Conservation (phyloP, 371 early-diverging fungal species). For the Thermomucor indicae-seudaticae region DNA sequence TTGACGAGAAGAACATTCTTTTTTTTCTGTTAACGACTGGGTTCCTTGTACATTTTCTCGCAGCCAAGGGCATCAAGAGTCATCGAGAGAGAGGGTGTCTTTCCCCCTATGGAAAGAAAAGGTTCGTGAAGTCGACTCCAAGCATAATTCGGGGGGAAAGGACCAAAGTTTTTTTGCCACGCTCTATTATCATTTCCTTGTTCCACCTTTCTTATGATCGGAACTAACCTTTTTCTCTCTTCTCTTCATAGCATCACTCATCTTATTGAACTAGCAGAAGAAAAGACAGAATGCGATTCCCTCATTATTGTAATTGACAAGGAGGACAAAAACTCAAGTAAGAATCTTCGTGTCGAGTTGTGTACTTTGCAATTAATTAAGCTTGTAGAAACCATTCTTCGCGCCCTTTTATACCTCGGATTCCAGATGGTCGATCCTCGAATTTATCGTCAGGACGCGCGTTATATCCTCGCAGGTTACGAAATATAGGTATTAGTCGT, state of each 20-base stretch:
- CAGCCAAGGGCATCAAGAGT: not conserved
- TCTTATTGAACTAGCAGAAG: conserved; percentile 47
- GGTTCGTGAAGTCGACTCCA: not conserved
- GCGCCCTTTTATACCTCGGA: conserved; percentile 64
- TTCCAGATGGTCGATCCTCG: conserved; percentile 55
- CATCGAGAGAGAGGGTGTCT: not conserved
- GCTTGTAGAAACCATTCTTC: conserved; percentile 26
- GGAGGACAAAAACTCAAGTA: conserved; percentile 3
- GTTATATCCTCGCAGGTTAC: conserved; percentile 54
- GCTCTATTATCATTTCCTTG: not conserved
- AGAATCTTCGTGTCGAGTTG: not conserved
- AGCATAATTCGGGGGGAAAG: not conserved
- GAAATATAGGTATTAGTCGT: conserved; percentile 9
- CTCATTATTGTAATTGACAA: conserved; percentile 34
- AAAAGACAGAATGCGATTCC: conserved; percentile 35
- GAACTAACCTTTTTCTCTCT: not conserved
- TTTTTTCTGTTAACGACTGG: too few relatives aligned
- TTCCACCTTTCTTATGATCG: not conserved
- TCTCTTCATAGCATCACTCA: conserved; percentile 30
- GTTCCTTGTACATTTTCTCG: not conserved
- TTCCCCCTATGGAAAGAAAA: too few relatives aligned
- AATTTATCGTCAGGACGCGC: conserved; percentile 47
- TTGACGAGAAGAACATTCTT: too few relatives aligned
- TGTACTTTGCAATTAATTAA: conserved; percentile 6
- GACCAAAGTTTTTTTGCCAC: not conserved